Conservation (phyloP, 2,329 filamentous ascomycete genomes). For the Raffaelea ambrosiae region DNA sequence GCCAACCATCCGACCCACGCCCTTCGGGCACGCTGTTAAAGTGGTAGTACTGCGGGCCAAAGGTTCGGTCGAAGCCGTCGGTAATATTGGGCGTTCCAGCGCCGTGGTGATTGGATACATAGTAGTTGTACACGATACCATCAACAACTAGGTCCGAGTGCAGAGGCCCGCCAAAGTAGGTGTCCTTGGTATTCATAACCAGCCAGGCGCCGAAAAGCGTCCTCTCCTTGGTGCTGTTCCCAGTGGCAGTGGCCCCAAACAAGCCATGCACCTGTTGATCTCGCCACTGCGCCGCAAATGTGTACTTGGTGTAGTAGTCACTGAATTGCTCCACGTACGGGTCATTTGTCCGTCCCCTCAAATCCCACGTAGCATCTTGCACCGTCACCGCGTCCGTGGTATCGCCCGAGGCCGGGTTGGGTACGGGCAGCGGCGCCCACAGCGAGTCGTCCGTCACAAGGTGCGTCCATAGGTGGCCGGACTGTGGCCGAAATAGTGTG, state of each 20-base stretch:
- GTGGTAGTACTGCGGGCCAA: conserved; percentile 55
- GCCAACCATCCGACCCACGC: conserved; percentile 29
- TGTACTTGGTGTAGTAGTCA: conserved; percentile 61
- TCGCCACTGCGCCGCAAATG: conserved; percentile 37
- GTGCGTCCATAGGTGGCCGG: conserved; percentile 53
- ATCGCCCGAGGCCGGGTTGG: conserved; percentile 27
- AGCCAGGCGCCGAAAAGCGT: conserved; percentile 57
- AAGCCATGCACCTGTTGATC: conserved; percentile 48
- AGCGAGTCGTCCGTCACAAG: conserved; percentile 47
- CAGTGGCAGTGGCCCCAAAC: conserved; percentile 23
- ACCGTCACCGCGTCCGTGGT: conserved; percentile 32
- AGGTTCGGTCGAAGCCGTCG: conserved; percentile 55
- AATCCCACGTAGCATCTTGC: conserved; percentile 56
- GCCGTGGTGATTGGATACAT: conserved; percentile 54
- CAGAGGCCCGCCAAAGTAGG: conserved; percentile 52
- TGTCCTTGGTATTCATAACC: conserved; percentile 56
- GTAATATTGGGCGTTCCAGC: conserved; percentile 55
- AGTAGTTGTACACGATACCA: conserved; percentile 59
- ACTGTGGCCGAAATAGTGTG: conserved; percentile 52
- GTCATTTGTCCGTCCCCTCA: conserved; percentile 44
- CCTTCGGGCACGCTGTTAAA: conserved; percentile 49
- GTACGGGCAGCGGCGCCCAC: conserved; percentile 42
- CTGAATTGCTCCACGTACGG: conserved; percentile 46
- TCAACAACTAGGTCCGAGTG: conserved; percentile 57
- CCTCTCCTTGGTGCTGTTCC: conserved; percentile 31